A percentile compares a stretch with the other conserved stretches of the same genome.
Evolutionary conservation across 768 basidiomycete genomes (phyloP).

Genomic region (Coprinellus aureogranulatus): DNA sequence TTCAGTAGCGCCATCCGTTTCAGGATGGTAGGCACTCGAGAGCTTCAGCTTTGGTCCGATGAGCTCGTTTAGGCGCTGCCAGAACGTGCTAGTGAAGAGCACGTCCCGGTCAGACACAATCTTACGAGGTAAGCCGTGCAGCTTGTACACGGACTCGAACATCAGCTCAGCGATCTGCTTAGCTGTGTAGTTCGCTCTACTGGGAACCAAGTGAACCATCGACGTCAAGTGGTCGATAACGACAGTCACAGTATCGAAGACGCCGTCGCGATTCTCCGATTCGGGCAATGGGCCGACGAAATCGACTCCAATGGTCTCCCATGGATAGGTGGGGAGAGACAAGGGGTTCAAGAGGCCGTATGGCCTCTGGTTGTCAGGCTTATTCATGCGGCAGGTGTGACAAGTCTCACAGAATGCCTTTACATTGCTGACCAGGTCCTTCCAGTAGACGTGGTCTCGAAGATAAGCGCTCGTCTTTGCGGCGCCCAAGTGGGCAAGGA

Average conservation of each 20-base stretch:
- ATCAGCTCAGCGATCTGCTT: constrained; percentile 11
- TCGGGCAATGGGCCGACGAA: constrained; percentile 21
- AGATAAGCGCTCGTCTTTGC: constrained; percentile 29
- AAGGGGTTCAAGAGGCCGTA: constrained; percentile 23
- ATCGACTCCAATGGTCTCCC: constrained; percentile 13
- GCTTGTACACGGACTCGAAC: constrained; percentile 8
- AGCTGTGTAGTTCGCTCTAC: constrained; percentile 1
- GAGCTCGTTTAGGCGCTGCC: constrained; percentile 6
- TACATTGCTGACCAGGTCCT: constrained; percentile 15
- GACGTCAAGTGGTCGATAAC: constrained; percentile 17
- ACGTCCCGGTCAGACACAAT: constrained; percentile 5
- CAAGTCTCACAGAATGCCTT: constrained; percentile 20
- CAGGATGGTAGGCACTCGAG: constrained; percentile 7
- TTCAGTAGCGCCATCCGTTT: constrained; percentile 9
- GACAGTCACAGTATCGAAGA: constrained; percentile 10
- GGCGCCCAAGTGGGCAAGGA: constrained; percentile 33
- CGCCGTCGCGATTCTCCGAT: constrained; percentile 5
- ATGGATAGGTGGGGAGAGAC: constrained; percentile 6
- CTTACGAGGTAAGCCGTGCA: constrained; percentile 7
- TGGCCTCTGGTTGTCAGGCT: constrained; percentile 20
- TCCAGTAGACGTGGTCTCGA: constrained; percentile 25
- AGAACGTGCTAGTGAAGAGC: constrained; percentile 11
- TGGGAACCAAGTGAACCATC: constrained; percentile 12
- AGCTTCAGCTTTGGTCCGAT: constrained; percentile 2
- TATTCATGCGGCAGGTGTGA: constrained; percentile 13